Percentiles rank a stretch among this genome's conserved stretches.
These are phyloP conservation scores for Balakata baccata DNA, from an alignment of 345 rosid species.

Conservation along the genomic window DNA sequence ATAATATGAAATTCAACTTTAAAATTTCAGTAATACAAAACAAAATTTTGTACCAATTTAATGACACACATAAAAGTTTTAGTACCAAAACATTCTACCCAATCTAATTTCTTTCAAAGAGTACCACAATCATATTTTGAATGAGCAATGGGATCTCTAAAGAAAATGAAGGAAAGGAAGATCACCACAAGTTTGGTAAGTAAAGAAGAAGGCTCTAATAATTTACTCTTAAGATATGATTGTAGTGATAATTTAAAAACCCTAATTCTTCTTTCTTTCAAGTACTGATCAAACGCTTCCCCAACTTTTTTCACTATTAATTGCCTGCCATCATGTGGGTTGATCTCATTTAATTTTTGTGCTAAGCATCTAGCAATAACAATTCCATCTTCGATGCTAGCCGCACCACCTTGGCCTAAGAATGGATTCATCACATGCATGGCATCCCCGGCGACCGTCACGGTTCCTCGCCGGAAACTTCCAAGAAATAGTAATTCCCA, in stretches of 20 bases:
- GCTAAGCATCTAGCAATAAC: conserved; percentile 12
- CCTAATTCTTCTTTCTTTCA: neutral
- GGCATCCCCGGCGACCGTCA: conserved; percentile 10
- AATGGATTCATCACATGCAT: conserved; percentile 10
- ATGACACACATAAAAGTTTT: neutral
- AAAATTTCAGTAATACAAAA: too few relatives aligned
- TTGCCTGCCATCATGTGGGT: too few relatives aligned
- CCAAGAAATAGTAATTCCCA: conserved; percentile 1
- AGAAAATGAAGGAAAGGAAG: neutral
- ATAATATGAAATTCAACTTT: too few relatives aligned
- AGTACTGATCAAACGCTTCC: conserved; percentile 4
- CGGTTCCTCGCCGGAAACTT: neutral
- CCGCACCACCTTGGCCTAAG: conserved; percentile 9
- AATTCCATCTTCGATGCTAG: conserved; percentile 1
- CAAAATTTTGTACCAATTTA: too few relatives aligned
- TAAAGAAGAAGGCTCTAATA: neutral
- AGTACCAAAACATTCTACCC: too few relatives aligned
- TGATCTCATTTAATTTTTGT: neutral
- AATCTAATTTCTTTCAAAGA: neutral
- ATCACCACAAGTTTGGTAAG: neutral
- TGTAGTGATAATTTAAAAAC: neutral
- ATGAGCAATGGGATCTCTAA: neutral
- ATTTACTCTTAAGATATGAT: neutral
- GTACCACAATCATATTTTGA: neutral
- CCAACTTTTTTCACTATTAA: neutral